phyloP scores from a whole-genome alignment of 1,284 basidiomycete genomes.

The Salmacisia buchloeana region DNA sequence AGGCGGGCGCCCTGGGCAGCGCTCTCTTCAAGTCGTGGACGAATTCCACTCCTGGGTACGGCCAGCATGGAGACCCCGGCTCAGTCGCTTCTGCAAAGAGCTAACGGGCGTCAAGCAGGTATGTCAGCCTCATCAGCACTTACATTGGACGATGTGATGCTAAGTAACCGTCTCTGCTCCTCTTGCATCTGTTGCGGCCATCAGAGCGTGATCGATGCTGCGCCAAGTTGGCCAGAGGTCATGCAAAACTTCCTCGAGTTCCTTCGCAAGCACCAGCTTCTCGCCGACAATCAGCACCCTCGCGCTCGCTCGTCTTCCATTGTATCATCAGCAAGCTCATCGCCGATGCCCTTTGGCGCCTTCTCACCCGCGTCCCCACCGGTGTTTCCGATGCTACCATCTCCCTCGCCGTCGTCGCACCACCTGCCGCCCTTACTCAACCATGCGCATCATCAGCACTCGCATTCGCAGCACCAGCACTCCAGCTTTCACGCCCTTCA shows the following conservation, averaged over 20 bases:
- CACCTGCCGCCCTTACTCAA: conserved; percentile 11
- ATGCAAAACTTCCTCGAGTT: conserved; percentile 63
- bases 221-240: conserved; percentile 70
- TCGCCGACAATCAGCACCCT: conserved; percentile 25
- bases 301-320: not conserved
- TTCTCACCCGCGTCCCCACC: conserved; percentile 1
- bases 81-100: conserved; percentile 75
- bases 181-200: not conserved
- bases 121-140: conserved; percentile 27
- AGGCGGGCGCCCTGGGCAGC: conserved; percentile 14
- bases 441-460: conserved; percentile 9
- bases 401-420: not conserved
- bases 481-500: not conserved
- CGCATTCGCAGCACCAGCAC: not conserved
- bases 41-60: conserved; percentile 82
- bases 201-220: conserved; percentile 59
- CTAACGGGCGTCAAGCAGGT: conserved; percentile 92
- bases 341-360: not conserved
- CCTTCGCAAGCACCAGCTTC: conserved; percentile 56
- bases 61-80: conserved; percentile 74
- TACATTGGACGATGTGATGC: too few species aligned
- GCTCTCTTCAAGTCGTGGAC: conserved; percentile 61
- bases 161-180: too few species aligned
- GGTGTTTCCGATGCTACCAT: not conserved
- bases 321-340: not conserved